Percentiles rank a stretch among this genome's conserved stretches.
phyloP scores from a whole-genome alignment of 352 stramenopile genomes.

The Globisporangium nagaii region DNA sequence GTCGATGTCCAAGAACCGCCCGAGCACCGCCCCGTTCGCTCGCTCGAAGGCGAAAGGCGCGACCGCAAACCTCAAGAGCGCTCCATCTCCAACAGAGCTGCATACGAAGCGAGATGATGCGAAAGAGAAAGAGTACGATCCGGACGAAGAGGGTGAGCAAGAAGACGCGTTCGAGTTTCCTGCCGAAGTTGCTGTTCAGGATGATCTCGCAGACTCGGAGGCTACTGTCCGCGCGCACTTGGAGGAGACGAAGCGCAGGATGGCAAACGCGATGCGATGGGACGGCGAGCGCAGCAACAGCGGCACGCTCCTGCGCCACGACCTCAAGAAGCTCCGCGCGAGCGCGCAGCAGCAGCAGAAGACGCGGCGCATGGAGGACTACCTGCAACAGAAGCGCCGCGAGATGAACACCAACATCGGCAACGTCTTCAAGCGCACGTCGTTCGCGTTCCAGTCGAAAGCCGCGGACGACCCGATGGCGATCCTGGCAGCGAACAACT shows the following conservation, averaged over 20 bases:
- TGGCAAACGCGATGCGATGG: conserved; percentile 39
- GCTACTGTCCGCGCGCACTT: conserved; percentile 28
- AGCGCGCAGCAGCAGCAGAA: conserved; percentile 38
- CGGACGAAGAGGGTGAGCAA: not conserved
- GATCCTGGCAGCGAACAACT: not conserved
- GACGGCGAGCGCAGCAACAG: conserved; percentile 25
- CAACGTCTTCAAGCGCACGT: conserved; percentile 64
- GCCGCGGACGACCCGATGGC: conserved; percentile 6
- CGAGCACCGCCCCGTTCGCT: conserved; percentile 1
- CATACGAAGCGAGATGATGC: not conserved
- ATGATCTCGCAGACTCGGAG: not conserved
- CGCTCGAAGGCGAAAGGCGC: not conserved
- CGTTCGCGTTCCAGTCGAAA: conserved; percentile 32
- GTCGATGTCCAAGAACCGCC: not conserved
- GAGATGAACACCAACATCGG: conserved; percentile 65
- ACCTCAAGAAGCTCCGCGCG: conserved; percentile 27
- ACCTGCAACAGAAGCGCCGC: conserved; percentile 64
- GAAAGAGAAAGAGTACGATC: not conserved
- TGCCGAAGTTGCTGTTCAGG: not conserved
- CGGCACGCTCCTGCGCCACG: conserved; percentile 18
- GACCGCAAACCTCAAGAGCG: not conserved
- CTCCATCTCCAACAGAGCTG: not conserved
- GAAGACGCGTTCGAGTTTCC: conserved; percentile 8
- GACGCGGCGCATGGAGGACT: conserved; percentile 56
- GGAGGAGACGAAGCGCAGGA: conserved; percentile 37